These are phyloP conservation scores for Boletus semigastroideus DNA, from an alignment of 1,284 basidiomycete species.

Conservation along the genomic window DNA sequence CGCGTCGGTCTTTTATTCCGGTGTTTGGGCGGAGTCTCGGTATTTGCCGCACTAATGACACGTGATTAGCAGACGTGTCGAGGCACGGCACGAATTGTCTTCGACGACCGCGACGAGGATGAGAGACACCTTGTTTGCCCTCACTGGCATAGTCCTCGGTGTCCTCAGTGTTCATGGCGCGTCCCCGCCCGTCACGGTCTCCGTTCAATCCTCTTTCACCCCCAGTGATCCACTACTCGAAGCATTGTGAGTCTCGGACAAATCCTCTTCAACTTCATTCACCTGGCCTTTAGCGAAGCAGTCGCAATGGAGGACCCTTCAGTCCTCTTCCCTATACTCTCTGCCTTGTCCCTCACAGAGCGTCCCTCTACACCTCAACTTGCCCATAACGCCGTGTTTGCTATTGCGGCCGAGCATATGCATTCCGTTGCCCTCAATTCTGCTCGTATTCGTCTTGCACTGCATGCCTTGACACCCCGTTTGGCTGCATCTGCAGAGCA, in stretches of 20 bases:
- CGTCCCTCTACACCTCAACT: conserved; percentile 43
- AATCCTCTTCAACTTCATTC: neutral
- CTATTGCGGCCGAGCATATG: conserved; percentile 46
- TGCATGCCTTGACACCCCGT: conserved; percentile 69
- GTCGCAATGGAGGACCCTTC: conserved; percentile 38
- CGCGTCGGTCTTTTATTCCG: conserved; percentile 8
- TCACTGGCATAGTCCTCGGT: conserved; percentile 21
- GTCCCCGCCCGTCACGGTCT: conserved; percentile 75
- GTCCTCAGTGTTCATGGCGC: conserved; percentile 24
- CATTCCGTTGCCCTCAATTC: conserved; percentile 49
- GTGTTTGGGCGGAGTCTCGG: conserved; percentile 20
- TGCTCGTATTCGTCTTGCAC: conserved; percentile 61
- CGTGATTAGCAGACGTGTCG: conserved; percentile 25
- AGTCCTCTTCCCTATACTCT: conserved; percentile 29
- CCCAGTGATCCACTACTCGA: conserved; percentile 77
- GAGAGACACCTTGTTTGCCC: conserved; percentile 11
- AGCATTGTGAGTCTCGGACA: conserved; percentile 60
- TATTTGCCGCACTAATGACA: conserved; percentile 14
- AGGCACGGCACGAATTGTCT: neutral
- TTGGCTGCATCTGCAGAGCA: conserved; percentile 73
- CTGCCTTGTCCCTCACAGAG: conserved; percentile 18
- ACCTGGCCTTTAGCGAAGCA: conserved; percentile 47
- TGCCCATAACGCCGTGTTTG: conserved; percentile 53
- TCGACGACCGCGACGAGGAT: conserved; percentile 10
- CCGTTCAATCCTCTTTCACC: conserved; percentile 79